Evolutionary conservation across 2,329 filamentous ascomycete genomes (phyloP).

Genomic region (Amauroascus niger): DNA sequence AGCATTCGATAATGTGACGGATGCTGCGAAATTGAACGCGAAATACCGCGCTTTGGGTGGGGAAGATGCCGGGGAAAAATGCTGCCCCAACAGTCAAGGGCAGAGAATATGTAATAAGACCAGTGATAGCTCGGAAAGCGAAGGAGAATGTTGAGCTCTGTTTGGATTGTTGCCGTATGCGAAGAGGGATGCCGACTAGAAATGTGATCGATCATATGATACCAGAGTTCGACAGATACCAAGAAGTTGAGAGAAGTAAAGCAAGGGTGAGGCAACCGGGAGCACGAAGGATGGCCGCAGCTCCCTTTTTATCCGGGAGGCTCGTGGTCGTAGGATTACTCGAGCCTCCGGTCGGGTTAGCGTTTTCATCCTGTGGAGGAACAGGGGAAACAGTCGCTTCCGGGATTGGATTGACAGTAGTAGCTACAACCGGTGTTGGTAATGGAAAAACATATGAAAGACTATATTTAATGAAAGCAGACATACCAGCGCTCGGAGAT

Average conservation of each 20-base stretch:
- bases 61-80: too few species aligned
- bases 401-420: neutral
- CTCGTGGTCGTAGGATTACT: neutral
- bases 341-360: neutral
- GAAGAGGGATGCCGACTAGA: neutral
- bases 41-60: neutral
- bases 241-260: constrained; percentile 7
- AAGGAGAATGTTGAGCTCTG: too few species aligned
- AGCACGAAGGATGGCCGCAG: constrained; percentile 1
- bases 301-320: constrained; percentile 1
- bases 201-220: neutral
- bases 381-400: constrained; percentile 4
- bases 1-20: neutral
- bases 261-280: constrained; percentile 6
- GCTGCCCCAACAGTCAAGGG: neutral
- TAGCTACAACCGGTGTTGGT: constrained; percentile 1
- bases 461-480: neutral
- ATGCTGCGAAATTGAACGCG: neutral
- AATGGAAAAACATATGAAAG: neutral
- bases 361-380: neutral
- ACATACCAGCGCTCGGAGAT: neutral
- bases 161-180: neutral
- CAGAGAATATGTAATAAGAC: too few species aligned
- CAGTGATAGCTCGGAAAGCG: too few species aligned
- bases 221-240: neutral